Conservation (phyloP, 106 monocot genomes). For the Dioscorea dumetorum region DNA sequence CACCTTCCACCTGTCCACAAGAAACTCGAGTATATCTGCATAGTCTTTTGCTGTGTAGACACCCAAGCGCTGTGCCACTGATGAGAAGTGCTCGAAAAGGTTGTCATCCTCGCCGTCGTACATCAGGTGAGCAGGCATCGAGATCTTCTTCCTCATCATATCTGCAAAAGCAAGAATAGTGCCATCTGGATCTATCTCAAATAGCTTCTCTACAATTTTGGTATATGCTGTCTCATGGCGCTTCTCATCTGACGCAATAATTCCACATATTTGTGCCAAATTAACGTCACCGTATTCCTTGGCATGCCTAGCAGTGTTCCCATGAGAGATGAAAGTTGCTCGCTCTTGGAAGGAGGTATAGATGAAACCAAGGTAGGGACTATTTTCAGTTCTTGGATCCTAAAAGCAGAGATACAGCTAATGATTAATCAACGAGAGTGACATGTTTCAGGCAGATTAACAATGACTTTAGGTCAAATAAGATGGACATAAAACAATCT, state of each 20-base stretch:
- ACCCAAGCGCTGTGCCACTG: slow-evolving; percentile 10
- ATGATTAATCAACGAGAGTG: too few relatives aligned
- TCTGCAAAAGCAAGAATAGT: slow-evolving; percentile 11
- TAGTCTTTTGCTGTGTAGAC: slow-evolving; percentile 16
- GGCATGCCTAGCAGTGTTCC: slow-evolving; percentile 16
- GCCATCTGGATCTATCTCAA: slow-evolving; percentile 12
- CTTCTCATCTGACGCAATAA: slow-evolving; percentile 13
- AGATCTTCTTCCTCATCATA: slow-evolving; percentile 18
- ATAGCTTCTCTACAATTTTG: slow-evolving; percentile 13
- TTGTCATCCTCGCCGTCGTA: slow-evolving; percentile 10
- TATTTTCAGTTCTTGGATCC: slow-evolving; percentile 12
- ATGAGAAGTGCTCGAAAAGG: slow-evolving; percentile 5
- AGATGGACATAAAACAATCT: too few relatives aligned
- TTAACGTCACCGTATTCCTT: slow-evolving; percentile 6
- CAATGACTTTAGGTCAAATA: too few relatives aligned
- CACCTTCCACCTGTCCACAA: slow-evolving; percentile 16
- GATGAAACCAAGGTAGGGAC: slow-evolving; percentile 11
- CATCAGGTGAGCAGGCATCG: slow-evolving; percentile 15
- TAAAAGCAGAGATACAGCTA: not conserved
- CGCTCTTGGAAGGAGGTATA: slow-evolving; percentile 15
- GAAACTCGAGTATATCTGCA: slow-evolving; percentile 10
- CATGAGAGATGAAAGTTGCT: slow-evolving; percentile 10
- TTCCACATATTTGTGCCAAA: slow-evolving; percentile 6
- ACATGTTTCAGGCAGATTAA: too few relatives aligned
- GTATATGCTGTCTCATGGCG: slow-evolving; percentile 13